These are phyloP conservation scores for Mucor mucedo DNA, from an alignment of 371 early-diverging fungal species.

Conservation along the genomic window DNA sequence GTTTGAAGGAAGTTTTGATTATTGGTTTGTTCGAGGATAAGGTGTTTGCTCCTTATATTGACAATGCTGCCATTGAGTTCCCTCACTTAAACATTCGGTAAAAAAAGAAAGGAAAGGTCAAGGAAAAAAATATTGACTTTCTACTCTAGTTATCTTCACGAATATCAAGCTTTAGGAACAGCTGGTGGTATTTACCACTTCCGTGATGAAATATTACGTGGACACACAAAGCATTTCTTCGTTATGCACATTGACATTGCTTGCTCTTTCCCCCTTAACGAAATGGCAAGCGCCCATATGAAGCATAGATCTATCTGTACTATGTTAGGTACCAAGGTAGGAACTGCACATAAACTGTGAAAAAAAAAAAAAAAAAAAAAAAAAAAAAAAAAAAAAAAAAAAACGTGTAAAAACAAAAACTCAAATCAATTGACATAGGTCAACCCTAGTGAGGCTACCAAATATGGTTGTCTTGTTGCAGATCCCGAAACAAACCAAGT, in stretches of 20 bases:
- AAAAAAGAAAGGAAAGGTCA: background rate
- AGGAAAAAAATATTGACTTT: background rate
- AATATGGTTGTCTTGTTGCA: slow-evolving; percentile 92
- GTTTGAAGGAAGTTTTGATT: slow-evolving; percentile 90
- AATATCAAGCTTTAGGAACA: slow-evolving; percentile 95
- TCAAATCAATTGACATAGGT: slow-evolving; percentile 31
- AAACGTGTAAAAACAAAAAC: background rate
- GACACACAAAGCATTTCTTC: slow-evolving; percentile 89
- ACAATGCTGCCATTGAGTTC: slow-evolving; percentile 83
- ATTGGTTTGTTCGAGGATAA: slow-evolving; percentile 96
- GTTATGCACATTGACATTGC: slow-evolving; percentile 96
- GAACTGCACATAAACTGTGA: background rate
- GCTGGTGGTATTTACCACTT: slow-evolving; percentile 98
- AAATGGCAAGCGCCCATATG: slow-evolving; percentile 84
- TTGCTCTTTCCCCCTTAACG: slow-evolving; percentile 89
- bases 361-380: background rate
- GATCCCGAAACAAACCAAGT: slow-evolving; percentile 85
- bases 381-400: background rate
- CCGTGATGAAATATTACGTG: slow-evolving; percentile 93
- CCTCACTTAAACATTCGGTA: slow-evolving; percentile 85
- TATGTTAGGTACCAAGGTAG: slow-evolving; percentile 83
- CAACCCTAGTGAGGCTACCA: slow-evolving; percentile 72
- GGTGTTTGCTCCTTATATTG: slow-evolving; percentile 87
- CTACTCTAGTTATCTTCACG: slow-evolving; percentile 85
- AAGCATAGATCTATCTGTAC: slow-evolving; percentile 82